Conservation (phyloP, 176 grass and related monocot genomes). For the Puccinellia tenuiflora region DNA sequence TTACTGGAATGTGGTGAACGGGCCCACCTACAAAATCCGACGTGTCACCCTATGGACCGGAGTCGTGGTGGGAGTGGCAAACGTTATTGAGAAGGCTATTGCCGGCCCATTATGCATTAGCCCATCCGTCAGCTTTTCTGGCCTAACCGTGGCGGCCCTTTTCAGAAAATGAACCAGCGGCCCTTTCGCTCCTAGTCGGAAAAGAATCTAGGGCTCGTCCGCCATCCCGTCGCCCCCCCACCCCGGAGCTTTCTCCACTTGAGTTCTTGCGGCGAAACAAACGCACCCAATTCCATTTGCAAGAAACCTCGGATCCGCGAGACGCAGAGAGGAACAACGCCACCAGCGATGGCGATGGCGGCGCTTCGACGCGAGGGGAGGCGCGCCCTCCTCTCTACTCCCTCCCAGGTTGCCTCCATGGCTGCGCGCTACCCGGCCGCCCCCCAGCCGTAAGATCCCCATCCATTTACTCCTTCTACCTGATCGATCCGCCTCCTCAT, state of each 20-base stretch:
- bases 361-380: constrained; percentile 61
- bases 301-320: background rate
- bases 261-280: background rate
- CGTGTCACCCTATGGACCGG: too few species aligned
- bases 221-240: background rate
- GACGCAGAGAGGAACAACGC: background rate
- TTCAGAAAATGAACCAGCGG: background rate
- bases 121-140: background rate
- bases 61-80: too few species aligned
- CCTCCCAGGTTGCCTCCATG: constrained; percentile 20
- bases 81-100: too few species aligned
- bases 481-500: background rate
- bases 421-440: constrained; percentile 35
- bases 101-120: background rate
- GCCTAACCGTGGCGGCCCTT: background rate
- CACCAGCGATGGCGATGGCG: constrained; percentile 64
- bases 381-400: constrained; percentile 44
- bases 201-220: constrained; percentile 4
- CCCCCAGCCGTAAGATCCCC: constrained; percentile 36
- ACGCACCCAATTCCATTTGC: background rate
- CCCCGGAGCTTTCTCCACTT: background rate
- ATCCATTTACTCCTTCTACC: background rate
- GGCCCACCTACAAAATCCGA: too few species aligned
- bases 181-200: background rate
- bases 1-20: too few species aligned